Evolutionary conservation across 2,329 filamentous ascomycete genomes (phyloP), one percentile per base, ranked within the genome.

Genomic region (Orbilia javanica): DNA sequence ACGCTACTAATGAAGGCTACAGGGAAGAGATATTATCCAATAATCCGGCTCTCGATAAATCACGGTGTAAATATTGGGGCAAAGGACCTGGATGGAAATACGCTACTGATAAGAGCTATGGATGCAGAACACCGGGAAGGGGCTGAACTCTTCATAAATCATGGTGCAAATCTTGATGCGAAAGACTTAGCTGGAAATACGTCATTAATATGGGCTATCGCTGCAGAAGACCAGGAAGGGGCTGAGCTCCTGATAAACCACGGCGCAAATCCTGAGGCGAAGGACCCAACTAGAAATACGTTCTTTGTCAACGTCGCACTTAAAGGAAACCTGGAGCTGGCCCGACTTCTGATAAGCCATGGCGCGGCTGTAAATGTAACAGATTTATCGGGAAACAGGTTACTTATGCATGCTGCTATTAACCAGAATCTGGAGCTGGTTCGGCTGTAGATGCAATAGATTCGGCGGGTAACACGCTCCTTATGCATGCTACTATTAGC

Each of bases 51-150:
- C 13, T 29, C 39, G 31, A 7, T 60, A 20, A 29, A 3, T 3
- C 36, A 39, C 8, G 27, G 53, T 20, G n/a, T 3, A 27, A 39
- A 60, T 60, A 34, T 60, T 18, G 53, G 18, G 53, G 25, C 27
- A 18, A 60, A 60, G 36, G 36, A 39, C 36, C 36, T n/a, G n/a
- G n/a, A n/a, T n/a, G n/a, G 36, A 39, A 39, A 39, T 39, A 46
- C 10, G 18, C 10, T n/a, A 4, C 18, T 46, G 3, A 2, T 46
- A 18, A 11, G 10, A 3, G 42, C 42, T 22, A 22, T 46, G 42
- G 20, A 46, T 20, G 4, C 4, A 4, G 15, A 22, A 46, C 20
- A 18, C 20, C 5, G n/a, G 18, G 42, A 3, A 10, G 15, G 15
- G 42, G 42, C 42, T 10, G 42, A 46, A 22, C 4, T n/a, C 7